Evolutionary conservation across 2,329 filamentous ascomycete genomes (phyloP), one percentile per base, ranked within the genome.

Genomic region (Immersiporthe knoxdaviesiana): DNA sequence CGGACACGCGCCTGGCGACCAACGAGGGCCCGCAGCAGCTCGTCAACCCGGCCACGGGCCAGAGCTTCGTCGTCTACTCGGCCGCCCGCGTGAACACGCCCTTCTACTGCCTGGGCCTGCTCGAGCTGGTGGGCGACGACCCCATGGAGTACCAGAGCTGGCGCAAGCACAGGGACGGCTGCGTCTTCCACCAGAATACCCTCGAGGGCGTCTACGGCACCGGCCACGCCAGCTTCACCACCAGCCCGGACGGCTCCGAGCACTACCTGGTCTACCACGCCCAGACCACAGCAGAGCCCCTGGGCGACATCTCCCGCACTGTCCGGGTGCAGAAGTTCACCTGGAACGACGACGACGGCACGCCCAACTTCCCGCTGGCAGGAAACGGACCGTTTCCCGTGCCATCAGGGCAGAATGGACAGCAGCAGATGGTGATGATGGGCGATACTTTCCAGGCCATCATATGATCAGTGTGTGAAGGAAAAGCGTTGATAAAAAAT

Each of bases 11-110:
- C 2, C 74, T 79, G 8, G 77, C 78, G 27, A 79, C 77, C 10
- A 79, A 80, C 68, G 78, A 80, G 63, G 78, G 77, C 1, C 78
- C 78, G 1, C 74, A 79, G 68, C 77, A 79, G 66, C 77, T 80
- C 60, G 75, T 73, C n/a, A 79, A 80, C 64, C 78, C 78, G 14
- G 75, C 70, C 66, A 80, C 77, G 50, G 77, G 77, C 27, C 78
- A 80, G 65, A 76, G 77, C 66, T 79, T 80, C 56, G 74, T 79
- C 35, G 75, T 79, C 24, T 79, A 79, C 71, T 79, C 77, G 14
- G 78, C 77, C 11, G 77, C 78, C n/a, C 75, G 78, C 12, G 77
- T 79, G 11, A 78, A 79, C 67, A 80, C 78, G 10, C 78, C 78
- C 2, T 79, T 76, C 70, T 79, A 79, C 72, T 80, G 77, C 68